Percentiles rank a stretch among this genome's conserved stretches.
Conservation (phyloP, 1,284 basidiomycete species). For the Boletus mariae region DNA sequence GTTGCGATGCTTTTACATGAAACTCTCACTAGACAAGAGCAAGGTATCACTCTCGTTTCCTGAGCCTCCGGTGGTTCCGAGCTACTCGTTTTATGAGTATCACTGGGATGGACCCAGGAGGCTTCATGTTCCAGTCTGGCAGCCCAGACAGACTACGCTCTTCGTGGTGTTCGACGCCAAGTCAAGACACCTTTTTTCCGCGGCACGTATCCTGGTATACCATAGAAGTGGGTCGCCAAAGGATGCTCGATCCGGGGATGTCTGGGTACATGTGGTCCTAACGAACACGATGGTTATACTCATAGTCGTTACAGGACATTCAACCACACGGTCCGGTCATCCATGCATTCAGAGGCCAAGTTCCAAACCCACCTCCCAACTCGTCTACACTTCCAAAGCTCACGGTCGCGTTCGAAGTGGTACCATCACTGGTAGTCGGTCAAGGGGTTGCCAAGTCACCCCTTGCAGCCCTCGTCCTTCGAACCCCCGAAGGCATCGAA, state of each 20-base stretch:
- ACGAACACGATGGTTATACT: neutral
- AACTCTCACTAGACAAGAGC: slow-evolving; percentile 21
- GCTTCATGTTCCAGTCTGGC: slow-evolving; percentile 22
- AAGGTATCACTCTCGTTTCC: slow-evolving; percentile 8
- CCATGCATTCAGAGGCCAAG: slow-evolving; percentile 13
- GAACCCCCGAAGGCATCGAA: slow-evolving; percentile 4
- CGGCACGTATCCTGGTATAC: slow-evolving; percentile 19
- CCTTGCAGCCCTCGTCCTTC: slow-evolving; percentile 16
- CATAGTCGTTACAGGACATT: slow-evolving; percentile 13
- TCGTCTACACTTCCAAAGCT: slow-evolving; percentile 17
- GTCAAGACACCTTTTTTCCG: slow-evolving; percentile 22
- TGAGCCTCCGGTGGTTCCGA: neutral
- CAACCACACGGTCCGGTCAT: slow-evolving; percentile 13
- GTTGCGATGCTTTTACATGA: slow-evolving; percentile 17
- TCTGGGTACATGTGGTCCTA: slow-evolving; percentile 16
- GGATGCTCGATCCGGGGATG: slow-evolving; percentile 9
- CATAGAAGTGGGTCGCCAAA: slow-evolving; percentile 3
- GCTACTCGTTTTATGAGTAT: slow-evolving; percentile 21
- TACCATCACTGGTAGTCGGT: neutral
- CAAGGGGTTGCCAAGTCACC: neutral
- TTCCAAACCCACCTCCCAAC: slow-evolving; percentile 9
- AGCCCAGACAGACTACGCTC: slow-evolving; percentile 27
- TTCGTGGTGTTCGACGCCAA: slow-evolving; percentile 21
- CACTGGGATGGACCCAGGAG: slow-evolving; percentile 28
- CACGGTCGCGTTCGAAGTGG: slow-evolving; percentile 24